phyloP scores from a whole-genome alignment of 2,329 filamentous ascomycete genomes.

The Fusarium abutilonis region DNA sequence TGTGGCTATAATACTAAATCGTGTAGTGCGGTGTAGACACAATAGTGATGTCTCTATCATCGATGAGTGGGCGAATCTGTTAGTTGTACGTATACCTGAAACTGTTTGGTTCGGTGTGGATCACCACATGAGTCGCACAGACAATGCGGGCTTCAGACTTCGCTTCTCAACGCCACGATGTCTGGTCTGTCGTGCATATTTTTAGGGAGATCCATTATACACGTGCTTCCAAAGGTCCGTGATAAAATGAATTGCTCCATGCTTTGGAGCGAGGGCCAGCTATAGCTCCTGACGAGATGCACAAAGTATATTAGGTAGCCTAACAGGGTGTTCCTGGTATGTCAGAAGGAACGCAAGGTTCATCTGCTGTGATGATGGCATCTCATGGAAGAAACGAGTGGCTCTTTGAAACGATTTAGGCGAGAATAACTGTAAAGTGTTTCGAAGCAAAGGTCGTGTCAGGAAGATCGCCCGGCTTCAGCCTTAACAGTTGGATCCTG shows the following conservation, averaged over 20 bases:
- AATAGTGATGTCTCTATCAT: constrained; percentile 27
- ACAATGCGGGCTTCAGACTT: constrained; percentile 33
- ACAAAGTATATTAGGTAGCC: constrained; percentile 3
- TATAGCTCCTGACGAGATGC: constrained; percentile 21
- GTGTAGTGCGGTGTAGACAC: constrained; percentile 14
- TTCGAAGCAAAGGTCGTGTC: background rate
- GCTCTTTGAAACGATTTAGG: background rate
- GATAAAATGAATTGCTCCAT: constrained; percentile 31
- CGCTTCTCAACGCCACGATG: constrained; percentile 27
- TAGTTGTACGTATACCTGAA: constrained; percentile 29
- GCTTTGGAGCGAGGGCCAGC: constrained; percentile 20
- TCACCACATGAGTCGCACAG: constrained; percentile 33
- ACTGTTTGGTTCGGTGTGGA: constrained; percentile 34
- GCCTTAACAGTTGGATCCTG: constrained; percentile 1
- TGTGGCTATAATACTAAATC: constrained; percentile 15
- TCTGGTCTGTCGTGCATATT: constrained; percentile 17
- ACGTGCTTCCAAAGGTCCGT: constrained; percentile 24
- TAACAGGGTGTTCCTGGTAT: constrained; percentile 26
- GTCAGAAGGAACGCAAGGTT: constrained; percentile 8
- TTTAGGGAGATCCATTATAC: constrained; percentile 15
- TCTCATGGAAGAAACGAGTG: background rate
- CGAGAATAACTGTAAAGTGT: constrained; percentile 3
- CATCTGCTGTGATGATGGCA: too few relatives aligned
- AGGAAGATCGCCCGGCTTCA: background rate
- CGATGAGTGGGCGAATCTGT: background rate